Evolutionary conservation across 495 filamentous ascomycete genomes (phyloP), one percentile per base, ranked within the genome.

Genomic region (Immersiella caudata): DNA sequence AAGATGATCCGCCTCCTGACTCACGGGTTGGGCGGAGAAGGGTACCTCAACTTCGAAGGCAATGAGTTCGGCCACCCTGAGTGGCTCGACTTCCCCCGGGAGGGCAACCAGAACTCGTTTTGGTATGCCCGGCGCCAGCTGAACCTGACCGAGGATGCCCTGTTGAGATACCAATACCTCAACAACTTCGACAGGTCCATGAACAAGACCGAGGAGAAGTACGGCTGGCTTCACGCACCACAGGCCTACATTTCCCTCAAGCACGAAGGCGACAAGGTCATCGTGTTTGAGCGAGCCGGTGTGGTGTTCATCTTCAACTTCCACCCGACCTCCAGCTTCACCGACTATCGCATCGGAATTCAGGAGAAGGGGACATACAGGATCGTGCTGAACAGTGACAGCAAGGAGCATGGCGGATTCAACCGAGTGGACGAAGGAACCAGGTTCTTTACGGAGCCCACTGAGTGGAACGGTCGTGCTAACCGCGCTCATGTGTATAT

Each of bases 51-150:
- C 81, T 99, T 99, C 73, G 93, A 97, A 79, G 95, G 94, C 67
- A 99, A 99, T 79, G 95, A 99, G 78, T 99, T 99, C 78, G 95
- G 95, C 1, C 95, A 99, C 78, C 95, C 95, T 0, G 95, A 99
- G 82, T 99, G 95, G 95, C 92, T 99, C 64, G 95, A 99, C 77
- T 99, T 99, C 80, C 95, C 95, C 12, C 90, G 95, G 33, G 93
- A 86, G 67, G 95, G 96, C 56, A 99, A 99, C 84, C 80, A 90
- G 73, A 97, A 98, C 78, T 94, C 90, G 68, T 99, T 92, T 87
- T 95, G 93, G 89, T 99, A 98, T 78, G 95, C 95, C 1, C 89
- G 95, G 2, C 91, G 95, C 57, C 95, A 97, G 79, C 90, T 97
- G 68, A 97, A 99, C 78, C 86, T 99, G 6, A 89, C 93, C 0